phyloP scores from a whole-genome alignment of 768 basidiomycete species.

The Leccinum imitatum region DNA sequence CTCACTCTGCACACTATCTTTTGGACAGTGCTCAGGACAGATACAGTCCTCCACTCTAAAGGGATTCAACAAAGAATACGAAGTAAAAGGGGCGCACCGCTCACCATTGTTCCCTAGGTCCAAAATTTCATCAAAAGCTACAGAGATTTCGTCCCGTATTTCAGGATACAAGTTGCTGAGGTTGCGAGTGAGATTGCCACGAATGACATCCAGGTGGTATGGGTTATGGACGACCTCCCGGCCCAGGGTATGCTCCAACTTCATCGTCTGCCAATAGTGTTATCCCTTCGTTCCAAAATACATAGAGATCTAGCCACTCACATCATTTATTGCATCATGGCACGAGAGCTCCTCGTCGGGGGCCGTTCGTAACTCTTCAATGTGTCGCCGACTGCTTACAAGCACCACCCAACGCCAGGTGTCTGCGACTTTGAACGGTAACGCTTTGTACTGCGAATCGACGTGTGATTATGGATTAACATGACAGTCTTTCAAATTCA shows the following conservation, averaged over 20 bases:
- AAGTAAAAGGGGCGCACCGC: background rate
- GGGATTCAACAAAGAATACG: background rate
- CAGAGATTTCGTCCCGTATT: too few relatives aligned
- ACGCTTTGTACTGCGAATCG: background rate
- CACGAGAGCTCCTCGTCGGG: conserved; percentile 42
- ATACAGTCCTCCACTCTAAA: background rate
- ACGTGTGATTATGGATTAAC: background rate
- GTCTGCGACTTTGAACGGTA: background rate
- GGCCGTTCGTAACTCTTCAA: conserved; percentile 32
- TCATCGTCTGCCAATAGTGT: conserved; percentile 31
- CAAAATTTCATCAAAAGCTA: too few relatives aligned
- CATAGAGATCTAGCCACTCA: too few relatives aligned
- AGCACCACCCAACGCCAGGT: too few relatives aligned
- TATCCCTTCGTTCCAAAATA: background rate
- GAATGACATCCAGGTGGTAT: conserved; percentile 31
- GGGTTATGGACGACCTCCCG: conserved; percentile 28
- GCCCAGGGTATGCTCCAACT: conserved; percentile 40
- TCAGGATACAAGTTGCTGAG: background rate
- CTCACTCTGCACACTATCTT: background rate
- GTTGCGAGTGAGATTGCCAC: too few relatives aligned
- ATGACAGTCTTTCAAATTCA: background rate
- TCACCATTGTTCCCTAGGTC: background rate
- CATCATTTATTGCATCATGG: conserved; percentile 20
- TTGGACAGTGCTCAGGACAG: background rate
- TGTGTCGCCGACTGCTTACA: background rate